phyloP scores from a whole-genome alignment of 2,329 filamentous ascomycete genomes.

The Fusarium tupiense region DNA sequence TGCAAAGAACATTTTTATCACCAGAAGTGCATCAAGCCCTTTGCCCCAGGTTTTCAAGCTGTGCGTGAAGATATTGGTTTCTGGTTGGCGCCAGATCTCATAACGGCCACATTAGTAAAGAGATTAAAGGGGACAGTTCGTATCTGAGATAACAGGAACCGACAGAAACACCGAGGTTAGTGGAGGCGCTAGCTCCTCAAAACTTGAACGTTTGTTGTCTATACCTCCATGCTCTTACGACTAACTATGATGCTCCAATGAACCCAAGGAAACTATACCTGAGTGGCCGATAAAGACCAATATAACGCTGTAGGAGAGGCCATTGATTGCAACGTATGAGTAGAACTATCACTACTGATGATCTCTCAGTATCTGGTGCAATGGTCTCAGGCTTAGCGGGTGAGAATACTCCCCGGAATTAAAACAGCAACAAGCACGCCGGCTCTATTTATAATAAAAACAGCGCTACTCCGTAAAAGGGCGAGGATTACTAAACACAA shows the following conservation, averaged over 20 bases:
- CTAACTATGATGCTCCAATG: neutral
- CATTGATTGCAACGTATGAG: too few relatives aligned
- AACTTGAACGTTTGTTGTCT: neutral
- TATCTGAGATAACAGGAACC: neutral
- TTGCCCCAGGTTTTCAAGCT: neutral
- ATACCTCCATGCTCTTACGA: too few relatives aligned
- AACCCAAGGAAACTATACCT: neutral
- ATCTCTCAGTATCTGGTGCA: neutral
- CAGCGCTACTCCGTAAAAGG: neutral
- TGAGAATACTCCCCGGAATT: neutral
- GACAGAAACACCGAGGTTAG: neutral
- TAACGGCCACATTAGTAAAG: neutral
- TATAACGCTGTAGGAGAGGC: neutral
- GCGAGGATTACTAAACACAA: neutral
- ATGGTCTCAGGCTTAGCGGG: neutral
- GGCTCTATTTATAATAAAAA: neutral
- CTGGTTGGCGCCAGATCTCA: neutral
- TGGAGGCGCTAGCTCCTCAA: fast-evolving
- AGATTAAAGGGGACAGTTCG: too few relatives aligned
- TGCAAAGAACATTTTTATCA: fast-evolving
- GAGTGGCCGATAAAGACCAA: neutral
- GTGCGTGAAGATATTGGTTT: neutral
- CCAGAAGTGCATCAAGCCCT: neutral
- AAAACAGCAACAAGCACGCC: neutral
- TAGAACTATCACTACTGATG: neutral